Evolutionary conservation across 163 green algal species (phyloP).

Genomic region (Trebouxiophyceae sp.): DNA sequence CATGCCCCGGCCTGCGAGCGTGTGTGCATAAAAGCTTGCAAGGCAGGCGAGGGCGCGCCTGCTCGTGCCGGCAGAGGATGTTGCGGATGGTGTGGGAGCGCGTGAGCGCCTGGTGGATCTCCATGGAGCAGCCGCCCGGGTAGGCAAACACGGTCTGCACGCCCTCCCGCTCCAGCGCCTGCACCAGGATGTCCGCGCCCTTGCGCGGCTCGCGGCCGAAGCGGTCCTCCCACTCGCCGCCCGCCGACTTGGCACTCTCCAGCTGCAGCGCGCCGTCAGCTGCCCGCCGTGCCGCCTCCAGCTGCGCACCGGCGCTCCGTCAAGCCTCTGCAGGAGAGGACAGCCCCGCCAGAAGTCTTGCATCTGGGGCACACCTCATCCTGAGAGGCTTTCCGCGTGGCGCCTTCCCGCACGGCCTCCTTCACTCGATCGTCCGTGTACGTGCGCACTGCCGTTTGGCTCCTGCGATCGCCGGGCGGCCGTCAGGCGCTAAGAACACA

Average conservation of each 20-base stretch:
- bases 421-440: not conserved
- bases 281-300: no score
- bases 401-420: not conserved
- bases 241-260: no score
- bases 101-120: constrained; percentile 99
- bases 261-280: no score
- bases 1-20: no score
- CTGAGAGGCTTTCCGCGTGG: not conserved
- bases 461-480: no score
- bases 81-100: constrained; percentile 78
- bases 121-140: constrained; percentile 95
- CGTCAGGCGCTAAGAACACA: no score
- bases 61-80: constrained; percentile 97
- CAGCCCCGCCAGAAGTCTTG: no score
- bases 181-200: constrained; percentile 95
- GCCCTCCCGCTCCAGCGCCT: constrained; percentile 87
- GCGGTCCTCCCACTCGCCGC: constrained; percentile 68
- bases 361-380: not conserved
- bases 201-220: constrained; percentile 78
- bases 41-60: constrained; percentile 46
- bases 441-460: not conserved
- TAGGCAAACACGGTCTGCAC: constrained; percentile 87
- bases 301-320: no score
- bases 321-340: no score
- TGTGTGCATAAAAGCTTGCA: not conserved